Evolutionary conservation across 2,329 filamentous ascomycete genomes (phyloP).

Genomic region (Lasiodiplodia gonubiensis): DNA sequence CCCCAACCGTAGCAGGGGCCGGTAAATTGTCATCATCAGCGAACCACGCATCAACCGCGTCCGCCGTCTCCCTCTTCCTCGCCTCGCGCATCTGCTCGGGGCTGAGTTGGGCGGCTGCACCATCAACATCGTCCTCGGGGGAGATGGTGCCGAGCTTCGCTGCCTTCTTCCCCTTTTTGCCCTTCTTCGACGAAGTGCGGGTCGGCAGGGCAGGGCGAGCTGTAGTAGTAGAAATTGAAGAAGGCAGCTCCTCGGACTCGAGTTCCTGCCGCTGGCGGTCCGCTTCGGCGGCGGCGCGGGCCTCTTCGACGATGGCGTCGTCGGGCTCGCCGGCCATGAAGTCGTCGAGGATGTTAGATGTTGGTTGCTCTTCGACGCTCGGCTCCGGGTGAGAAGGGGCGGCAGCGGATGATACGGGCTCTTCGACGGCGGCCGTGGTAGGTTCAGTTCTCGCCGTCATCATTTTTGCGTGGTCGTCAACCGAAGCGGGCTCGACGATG

Average conservation of each 20-base stretch:
- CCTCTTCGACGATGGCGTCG: constrained; percentile 31
- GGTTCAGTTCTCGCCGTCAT: background rate
- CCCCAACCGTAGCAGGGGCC: background rate
- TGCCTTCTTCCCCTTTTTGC: constrained; percentile 40
- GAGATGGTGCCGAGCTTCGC: constrained; percentile 38
- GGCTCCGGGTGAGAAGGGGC: background rate
- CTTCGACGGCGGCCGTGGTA: background rate
- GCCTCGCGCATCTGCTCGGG: constrained; percentile 34
- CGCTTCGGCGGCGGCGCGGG: constrained; percentile 32
- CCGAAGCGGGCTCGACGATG: background rate
- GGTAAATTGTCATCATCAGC: background rate
- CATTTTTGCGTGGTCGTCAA: background rate
- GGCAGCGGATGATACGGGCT: background rate
- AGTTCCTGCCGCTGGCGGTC: background rate
- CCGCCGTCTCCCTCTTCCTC: constrained; percentile 36
- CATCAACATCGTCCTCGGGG: constrained; percentile 12
- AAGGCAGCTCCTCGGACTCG: constrained; percentile 19
- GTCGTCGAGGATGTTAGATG: constrained; percentile 32
- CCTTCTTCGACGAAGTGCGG: constrained; percentile 29
- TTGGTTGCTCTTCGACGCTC: background rate
- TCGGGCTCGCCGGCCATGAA: constrained; percentile 38
- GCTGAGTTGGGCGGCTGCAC: constrained; percentile 32
- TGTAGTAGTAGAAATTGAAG: constrained; percentile 25
- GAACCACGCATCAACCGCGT: constrained; percentile 39
- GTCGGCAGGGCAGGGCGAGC: constrained; percentile 28